Percentiles rank a stretch among this genome's conserved stretches.
Evolutionary conservation across 2,329 filamentous ascomycete genomes (phyloP).

Genomic region (Fusarium mundagurra): DNA sequence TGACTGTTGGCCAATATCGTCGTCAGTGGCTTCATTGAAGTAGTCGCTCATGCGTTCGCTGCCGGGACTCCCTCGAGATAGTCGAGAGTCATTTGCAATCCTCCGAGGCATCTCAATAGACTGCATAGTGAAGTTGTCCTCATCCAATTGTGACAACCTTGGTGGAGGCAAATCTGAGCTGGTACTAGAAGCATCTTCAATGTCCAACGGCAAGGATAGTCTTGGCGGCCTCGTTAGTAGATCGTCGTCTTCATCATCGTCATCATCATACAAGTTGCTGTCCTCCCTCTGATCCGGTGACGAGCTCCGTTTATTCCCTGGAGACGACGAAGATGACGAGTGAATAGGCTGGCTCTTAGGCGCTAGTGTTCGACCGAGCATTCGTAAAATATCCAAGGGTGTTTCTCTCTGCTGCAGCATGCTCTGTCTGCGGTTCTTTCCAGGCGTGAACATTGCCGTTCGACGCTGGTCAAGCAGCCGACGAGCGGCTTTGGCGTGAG

Average conservation of each 20-base stretch:
- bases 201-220: conserved; percentile 64
- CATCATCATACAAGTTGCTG: conserved; percentile 59
- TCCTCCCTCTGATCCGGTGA: conserved; percentile 50
- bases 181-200: conserved; percentile 63
- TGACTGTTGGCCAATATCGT: conserved; percentile 55
- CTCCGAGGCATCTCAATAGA: conserved; percentile 70
- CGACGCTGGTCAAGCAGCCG: conserved; percentile 68
- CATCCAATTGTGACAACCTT: conserved; percentile 63
- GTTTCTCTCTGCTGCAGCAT: conserved; percentile 65
- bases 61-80: conserved; percentile 64
- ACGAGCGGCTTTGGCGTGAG: conserved; percentile 69
- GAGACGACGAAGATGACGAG: conserved; percentile 59
- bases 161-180: conserved; percentile 64
- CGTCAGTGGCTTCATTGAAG: conserved; percentile 53
- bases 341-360: conserved; percentile 56
- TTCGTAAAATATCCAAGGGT: conserved; percentile 62
- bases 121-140: conserved; percentile 66
- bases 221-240: conserved; percentile 55
- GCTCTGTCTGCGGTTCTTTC: conserved; percentile 66
- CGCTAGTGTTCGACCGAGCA: conserved; percentile 65
- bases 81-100: conserved; percentile 54
- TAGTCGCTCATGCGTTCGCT: conserved; percentile 65
- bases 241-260: conserved; percentile 62
- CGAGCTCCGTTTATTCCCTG: conserved; percentile 41
- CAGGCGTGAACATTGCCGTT: conserved; percentile 68